Percentiles rank a stretch among this genome's conserved stretches.
These are phyloP conservation scores for Quercus ilex DNA, from an alignment of 306 rosid genomes.

Conservation along the genomic window DNA sequence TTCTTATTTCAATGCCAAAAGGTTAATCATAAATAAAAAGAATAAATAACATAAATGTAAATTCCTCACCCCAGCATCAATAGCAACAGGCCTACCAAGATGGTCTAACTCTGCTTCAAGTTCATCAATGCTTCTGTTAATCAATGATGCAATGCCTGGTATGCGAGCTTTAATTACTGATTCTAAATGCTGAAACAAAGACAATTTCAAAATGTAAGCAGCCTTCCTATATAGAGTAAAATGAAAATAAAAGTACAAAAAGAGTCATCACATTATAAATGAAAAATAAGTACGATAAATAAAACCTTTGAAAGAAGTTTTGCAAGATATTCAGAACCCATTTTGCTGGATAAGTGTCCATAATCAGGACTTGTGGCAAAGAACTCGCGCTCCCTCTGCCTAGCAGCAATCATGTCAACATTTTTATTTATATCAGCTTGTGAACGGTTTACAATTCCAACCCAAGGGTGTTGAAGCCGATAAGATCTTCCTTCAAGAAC, in stretches of 20 bases:
- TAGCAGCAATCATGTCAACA: slow-evolving; percentile 45
- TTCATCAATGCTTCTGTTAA: slow-evolving; percentile 38
- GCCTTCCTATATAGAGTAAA: not conserved
- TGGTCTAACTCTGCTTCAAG: slow-evolving; percentile 42
- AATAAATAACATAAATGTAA: not conserved
- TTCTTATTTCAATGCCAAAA: not conserved
- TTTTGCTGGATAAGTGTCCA: slow-evolving; percentile 36
- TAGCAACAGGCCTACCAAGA: slow-evolving; percentile 47
- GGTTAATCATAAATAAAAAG: not conserved
- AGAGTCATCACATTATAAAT: not conserved
- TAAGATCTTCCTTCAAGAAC: slow-evolving; percentile 54
- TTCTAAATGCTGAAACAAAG: slow-evolving; percentile 48
- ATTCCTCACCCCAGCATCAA: slow-evolving; percentile 42
- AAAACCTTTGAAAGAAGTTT: slow-evolving; percentile 50
- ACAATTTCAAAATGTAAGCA: not conserved
- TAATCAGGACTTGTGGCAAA: slow-evolving; percentile 39
- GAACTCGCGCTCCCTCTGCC: slow-evolving; percentile 42
- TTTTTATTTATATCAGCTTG: slow-evolving; percentile 51
- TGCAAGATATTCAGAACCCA: slow-evolving; percentile 60
- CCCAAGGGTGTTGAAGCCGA: slow-evolving; percentile 54
- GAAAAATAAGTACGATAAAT: not conserved
- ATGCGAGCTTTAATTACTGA: slow-evolving; percentile 43
- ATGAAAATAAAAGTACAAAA: not conserved
- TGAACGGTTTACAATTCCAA: slow-evolving; percentile 55
- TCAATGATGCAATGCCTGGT: slow-evolving; percentile 40